phyloP scores from a whole-genome alignment of 768 basidiomycete species.

The Rhodosporidiobolus odoratus region DNA sequence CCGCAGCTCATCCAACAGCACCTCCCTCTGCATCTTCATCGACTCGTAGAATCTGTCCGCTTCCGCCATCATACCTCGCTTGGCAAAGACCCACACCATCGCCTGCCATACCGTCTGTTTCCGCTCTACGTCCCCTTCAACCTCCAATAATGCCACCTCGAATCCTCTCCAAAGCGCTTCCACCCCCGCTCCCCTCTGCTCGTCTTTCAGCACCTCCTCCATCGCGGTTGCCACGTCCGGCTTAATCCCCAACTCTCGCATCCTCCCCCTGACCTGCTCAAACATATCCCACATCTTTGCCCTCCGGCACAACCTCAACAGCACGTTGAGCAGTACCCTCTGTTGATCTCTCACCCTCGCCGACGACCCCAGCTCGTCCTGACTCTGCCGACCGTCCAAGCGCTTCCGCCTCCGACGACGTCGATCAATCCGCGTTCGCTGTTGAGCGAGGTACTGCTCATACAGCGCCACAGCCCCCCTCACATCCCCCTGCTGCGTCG shows the following conservation, averaged over 20 bases:
- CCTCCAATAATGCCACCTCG: background rate
- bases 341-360: background rate
- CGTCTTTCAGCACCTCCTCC: slow-evolving; percentile 1
- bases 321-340: slow-evolving; percentile 16
- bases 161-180: slow-evolving; percentile 7
- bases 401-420: background rate
- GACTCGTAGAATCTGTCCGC: slow-evolving; percentile 8
- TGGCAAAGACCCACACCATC: slow-evolving; percentile 10
- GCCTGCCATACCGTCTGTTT: slow-evolving; percentile 4
- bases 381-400: too few species aligned
- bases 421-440: background rate
- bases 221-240: background rate
- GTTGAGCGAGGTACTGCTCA: slow-evolving; percentile 1
- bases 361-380: background rate
- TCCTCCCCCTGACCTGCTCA: slow-evolving; percentile 17
- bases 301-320: slow-evolving; percentile 10
- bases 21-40: slow-evolving; percentile 6
- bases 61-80: slow-evolving; percentile 7
- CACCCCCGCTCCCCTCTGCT: background rate
- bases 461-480: slow-evolving; percentile 12
- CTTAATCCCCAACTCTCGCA: background rate
- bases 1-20: background rate
- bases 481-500: slow-evolving; percentile 5
- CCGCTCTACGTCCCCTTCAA: background rate
- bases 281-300: slow-evolving; percentile 23